These are phyloP conservation scores for Peronospora farinosa DNA, from an alignment of 352 stramenopile species.

Conservation along the genomic window DNA sequence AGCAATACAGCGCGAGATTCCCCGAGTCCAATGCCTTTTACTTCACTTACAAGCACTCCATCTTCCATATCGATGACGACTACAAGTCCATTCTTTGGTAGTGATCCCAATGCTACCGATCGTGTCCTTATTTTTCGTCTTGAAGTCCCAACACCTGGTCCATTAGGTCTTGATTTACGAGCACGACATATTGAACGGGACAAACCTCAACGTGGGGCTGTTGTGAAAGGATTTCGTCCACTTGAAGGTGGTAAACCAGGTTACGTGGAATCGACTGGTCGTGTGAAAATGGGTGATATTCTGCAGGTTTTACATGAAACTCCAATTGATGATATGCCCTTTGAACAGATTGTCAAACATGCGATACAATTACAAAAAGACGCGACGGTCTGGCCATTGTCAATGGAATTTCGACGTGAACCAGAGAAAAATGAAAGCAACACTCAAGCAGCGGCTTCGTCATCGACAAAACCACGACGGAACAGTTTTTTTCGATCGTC, in stretches of 20 bases:
- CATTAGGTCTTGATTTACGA: conserved; percentile 65
- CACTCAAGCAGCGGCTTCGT: conserved; percentile 8
- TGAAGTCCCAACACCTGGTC: conserved; percentile 60
- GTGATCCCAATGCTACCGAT: conserved; percentile 48
- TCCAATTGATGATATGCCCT: conserved; percentile 73
- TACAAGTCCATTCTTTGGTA: conserved; percentile 48
- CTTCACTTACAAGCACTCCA: conserved; percentile 36
- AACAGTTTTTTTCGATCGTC: conserved; percentile 74
- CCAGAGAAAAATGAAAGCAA: conserved; percentile 30
- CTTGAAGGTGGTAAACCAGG: conserved; percentile 41
- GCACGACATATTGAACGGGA: conserved; percentile 68
- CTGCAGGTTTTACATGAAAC: conserved; percentile 75
- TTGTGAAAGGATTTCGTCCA: conserved; percentile 76
- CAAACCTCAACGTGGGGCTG: conserved; percentile 62
- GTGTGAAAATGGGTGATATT: conserved; percentile 74
- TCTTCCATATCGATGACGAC: conserved; percentile 37
- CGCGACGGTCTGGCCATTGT: conserved; percentile 55
- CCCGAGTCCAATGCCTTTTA: conserved; percentile 24
- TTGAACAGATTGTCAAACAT: conserved; percentile 78
- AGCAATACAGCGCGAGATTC: conserved; percentile 30
- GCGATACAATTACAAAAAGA: conserved; percentile 70
- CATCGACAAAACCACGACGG: conserved; percentile 35
- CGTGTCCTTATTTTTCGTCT: conserved; percentile 63
- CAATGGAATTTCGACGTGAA: conserved; percentile 72
- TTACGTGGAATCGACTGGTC: conserved; percentile 69